Conservation (phyloP, 2,329 filamentous ascomycete genomes). For the Aspergillus neotritici region DNA sequence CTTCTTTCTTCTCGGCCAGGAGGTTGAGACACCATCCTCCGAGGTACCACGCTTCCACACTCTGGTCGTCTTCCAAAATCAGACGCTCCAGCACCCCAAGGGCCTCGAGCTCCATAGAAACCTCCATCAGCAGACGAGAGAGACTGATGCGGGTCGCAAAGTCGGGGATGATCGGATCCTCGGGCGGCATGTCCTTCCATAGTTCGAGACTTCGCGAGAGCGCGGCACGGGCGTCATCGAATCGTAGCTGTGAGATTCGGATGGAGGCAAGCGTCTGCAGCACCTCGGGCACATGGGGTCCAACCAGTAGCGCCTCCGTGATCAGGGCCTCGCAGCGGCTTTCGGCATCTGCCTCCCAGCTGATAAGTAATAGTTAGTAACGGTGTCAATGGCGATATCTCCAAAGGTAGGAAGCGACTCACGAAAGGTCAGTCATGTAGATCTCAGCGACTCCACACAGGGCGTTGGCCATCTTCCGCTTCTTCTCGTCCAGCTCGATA, state of each 20-base stretch:
- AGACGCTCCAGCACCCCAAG: conserved; percentile 78
- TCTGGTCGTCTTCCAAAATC: conserved; percentile 82
- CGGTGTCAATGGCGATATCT: neutral
- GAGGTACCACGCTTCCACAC: conserved; percentile 94
- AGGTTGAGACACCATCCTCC: conserved; percentile 90
- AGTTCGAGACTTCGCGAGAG: conserved; percentile 71
- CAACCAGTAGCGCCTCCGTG: conserved; percentile 82
- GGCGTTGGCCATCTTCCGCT: conserved; percentile 78
- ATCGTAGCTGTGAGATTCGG: conserved; percentile 76
- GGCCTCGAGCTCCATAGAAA: conserved; percentile 76
- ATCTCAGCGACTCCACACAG: conserved; percentile 92
- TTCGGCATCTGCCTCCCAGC: conserved; percentile 83
- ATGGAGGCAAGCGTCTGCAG: conserved; percentile 93
- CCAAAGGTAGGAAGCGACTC: conserved; percentile 28
- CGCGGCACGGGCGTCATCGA: conserved; percentile 73
- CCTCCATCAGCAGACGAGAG: conserved; percentile 81
- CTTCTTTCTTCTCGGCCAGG: conserved; percentile 45
- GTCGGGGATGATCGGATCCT: conserved; percentile 69
- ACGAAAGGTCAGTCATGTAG: conserved; percentile 97
- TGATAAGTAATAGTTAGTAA: conserved; percentile 21
- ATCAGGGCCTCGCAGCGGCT: conserved; percentile 78
- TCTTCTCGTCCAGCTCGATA: conserved; percentile 60
- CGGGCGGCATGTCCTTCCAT: conserved; percentile 72
- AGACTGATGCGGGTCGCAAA: conserved; percentile 82
- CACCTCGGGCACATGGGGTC: conserved; percentile 76